Evolutionary conservation across 1,284 basidiomycete genomes (phyloP).

Genomic region (Fistulinella cinereoalba): DNA sequence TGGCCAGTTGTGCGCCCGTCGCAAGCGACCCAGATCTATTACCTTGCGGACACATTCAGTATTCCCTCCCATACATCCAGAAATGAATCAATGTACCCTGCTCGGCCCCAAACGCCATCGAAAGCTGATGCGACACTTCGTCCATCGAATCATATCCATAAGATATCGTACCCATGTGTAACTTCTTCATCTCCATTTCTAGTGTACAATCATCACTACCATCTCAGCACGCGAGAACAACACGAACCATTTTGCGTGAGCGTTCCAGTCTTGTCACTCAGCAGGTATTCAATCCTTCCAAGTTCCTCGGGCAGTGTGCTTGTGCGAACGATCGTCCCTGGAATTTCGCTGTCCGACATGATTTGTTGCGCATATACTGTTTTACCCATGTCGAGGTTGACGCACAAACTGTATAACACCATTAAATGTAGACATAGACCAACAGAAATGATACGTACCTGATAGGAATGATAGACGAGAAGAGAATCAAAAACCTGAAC

Average conservation of each 20-base stretch:
- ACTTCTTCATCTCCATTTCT: conserved; percentile 99
- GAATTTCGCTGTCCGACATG: conserved; percentile 90
- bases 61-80: not conserved
- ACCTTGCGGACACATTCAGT: conserved; percentile 36
- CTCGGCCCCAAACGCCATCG: conserved; percentile 72
- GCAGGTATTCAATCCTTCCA: conserved; percentile 98
- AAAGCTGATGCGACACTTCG: conserved; percentile 88
- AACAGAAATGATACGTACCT: conserved; percentile 92
- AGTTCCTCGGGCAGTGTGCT: conserved; percentile 98
- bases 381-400: conserved; percentile 99
- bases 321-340: conserved; percentile 93
- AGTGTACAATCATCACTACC: conserved; percentile 65
- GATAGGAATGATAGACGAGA: conserved; percentile 99
- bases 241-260: conserved; percentile 97
- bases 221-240: conserved; percentile 93
- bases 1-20: conserved; percentile 78
- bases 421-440: no score
- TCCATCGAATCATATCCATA: conserved; percentile 98
- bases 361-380: conserved; percentile 97
- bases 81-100: conserved; percentile 24
- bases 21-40: conserved; percentile 47
- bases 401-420: conserved; percentile 68
- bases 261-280: conserved; percentile 98
- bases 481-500: conserved; percentile 95
- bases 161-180: conserved; percentile 98